Evolutionary conservation across 1,284 basidiomycete species (phyloP).

Genomic region (Cryptococcus maquisensis): DNA sequence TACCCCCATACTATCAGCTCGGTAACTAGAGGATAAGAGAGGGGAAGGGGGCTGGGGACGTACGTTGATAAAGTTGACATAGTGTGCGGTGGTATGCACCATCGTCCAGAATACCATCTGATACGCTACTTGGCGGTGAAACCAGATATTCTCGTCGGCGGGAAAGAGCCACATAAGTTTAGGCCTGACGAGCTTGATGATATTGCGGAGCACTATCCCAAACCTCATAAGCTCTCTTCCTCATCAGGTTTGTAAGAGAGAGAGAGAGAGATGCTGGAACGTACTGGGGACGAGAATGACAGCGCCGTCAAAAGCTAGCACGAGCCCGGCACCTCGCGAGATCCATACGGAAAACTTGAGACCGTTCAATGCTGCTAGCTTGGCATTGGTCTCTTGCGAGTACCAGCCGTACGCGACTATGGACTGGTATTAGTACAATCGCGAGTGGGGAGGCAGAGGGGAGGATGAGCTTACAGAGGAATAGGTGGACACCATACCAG

Average conservation of each 20-base stretch:
- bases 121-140: constrained; percentile 85
- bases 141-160: constrained; percentile 83
- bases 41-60: no score
- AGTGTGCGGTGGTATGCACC: constrained; percentile 83
- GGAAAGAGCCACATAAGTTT: constrained; percentile 71
- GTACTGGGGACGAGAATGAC: constrained; percentile 70
- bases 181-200: constrained; percentile 73
- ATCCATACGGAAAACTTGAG: constrained; percentile 76
- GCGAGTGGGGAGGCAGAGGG: constrained; percentile 42
- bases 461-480: constrained; percentile 65
- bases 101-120: constrained; percentile 59
- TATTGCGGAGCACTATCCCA: constrained; percentile 65
- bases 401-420: constrained; percentile 68
- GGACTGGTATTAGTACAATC: background rate
- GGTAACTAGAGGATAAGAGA: no score
- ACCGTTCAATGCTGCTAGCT: constrained; percentile 66
- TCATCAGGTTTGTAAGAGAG: no score
- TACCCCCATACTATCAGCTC: background rate
- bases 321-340: constrained; percentile 79
- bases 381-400: constrained; percentile 63
- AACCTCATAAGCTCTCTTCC: no score
- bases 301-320: constrained; percentile 74
- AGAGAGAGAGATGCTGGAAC: no score
- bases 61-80: constrained; percentile 84
- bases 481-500: constrained; percentile 68